These are phyloP conservation scores for Amaranthus tricolor DNA, from an alignment of 179 eudicot species.

Conservation along the genomic window DNA sequence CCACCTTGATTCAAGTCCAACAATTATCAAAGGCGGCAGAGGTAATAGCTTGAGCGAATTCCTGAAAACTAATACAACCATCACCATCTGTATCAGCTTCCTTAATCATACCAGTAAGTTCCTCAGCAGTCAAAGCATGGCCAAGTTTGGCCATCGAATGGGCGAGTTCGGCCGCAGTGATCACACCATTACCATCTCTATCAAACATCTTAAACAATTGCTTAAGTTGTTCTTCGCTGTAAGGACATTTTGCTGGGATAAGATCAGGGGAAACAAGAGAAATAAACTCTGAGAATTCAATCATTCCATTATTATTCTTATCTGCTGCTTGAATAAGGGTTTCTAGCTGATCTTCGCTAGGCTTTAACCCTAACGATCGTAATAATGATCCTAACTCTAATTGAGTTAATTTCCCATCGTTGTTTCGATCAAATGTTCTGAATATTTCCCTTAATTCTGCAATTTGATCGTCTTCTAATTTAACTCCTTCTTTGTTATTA, in stretches of 20 bases:
- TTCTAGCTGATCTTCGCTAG: slow-evolving; percentile 44
- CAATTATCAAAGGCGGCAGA: slow-evolving; percentile 90
- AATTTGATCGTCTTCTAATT: slow-evolving; percentile 46
- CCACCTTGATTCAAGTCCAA: slow-evolving; percentile 46
- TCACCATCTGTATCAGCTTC: slow-evolving; percentile 83
- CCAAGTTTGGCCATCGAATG: slow-evolving; percentile 55
- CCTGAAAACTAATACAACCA: slow-evolving; percentile 79
- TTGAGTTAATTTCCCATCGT: slow-evolving; percentile 48
- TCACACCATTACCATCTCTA: slow-evolving; percentile 67
- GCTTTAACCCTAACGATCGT: slow-evolving; percentile 43
- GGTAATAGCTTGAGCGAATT: slow-evolving; percentile 82
- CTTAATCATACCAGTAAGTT: slow-evolving; percentile 51
- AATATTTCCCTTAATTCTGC: slow-evolving; percentile 45
- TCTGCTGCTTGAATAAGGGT: slow-evolving; percentile 44
- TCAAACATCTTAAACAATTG: slow-evolving; percentile 83
- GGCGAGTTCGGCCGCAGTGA: slow-evolving; percentile 52
- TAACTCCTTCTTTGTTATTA: slow-evolving; percentile 35
- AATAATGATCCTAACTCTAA: slow-evolving; percentile 46
- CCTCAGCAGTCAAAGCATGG: slow-evolving; percentile 48
- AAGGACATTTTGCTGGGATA: slow-evolving; percentile 78
- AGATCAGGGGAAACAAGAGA: slow-evolving; percentile 71
- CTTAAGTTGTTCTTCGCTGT: slow-evolving; percentile 72
- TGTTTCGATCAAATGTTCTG: slow-evolving; percentile 40
- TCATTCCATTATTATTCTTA: slow-evolving; percentile 45
- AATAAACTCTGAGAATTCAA: slow-evolving; percentile 48